Evolutionary conservation across 148 eudicot species (phyloP).

Genomic region (Vaccinium vitisidaea): DNA sequence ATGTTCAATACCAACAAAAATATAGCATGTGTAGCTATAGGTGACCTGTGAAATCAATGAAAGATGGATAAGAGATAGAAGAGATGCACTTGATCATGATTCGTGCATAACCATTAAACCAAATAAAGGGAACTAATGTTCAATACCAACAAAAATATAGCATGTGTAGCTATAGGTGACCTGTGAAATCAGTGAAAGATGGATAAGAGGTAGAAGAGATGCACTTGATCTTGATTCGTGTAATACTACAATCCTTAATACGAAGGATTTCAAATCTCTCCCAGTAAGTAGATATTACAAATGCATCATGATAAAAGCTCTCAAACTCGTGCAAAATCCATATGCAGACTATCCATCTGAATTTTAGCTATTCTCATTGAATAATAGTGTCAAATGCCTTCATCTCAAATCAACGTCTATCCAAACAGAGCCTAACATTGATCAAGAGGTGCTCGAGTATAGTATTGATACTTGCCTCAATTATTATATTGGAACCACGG

Average conservation of each 20-base stretch:
- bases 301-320: background rate
- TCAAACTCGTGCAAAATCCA: background rate
- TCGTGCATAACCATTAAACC: background rate
- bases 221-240: background rate
- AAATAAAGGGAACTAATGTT: background rate
- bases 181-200: background rate
- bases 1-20: background rate
- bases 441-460: slow-evolving; percentile 6
- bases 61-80: background rate
- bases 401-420: background rate
- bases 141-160: background rate
- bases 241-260: background rate
- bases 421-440: background rate
- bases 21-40: background rate
- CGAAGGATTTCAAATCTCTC: background rate
- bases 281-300: background rate
- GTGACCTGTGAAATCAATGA: background rate
- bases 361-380: background rate
- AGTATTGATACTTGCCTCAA: slow-evolving; percentile 51
- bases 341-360: background rate
- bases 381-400: background rate
- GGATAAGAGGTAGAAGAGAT: background rate
- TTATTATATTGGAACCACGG: slow-evolving; percentile 79
- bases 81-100: background rate
- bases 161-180: background rate